Conservation (phyloP, 164 flowering plant species). For the Nymphaea thermarum region DNA sequence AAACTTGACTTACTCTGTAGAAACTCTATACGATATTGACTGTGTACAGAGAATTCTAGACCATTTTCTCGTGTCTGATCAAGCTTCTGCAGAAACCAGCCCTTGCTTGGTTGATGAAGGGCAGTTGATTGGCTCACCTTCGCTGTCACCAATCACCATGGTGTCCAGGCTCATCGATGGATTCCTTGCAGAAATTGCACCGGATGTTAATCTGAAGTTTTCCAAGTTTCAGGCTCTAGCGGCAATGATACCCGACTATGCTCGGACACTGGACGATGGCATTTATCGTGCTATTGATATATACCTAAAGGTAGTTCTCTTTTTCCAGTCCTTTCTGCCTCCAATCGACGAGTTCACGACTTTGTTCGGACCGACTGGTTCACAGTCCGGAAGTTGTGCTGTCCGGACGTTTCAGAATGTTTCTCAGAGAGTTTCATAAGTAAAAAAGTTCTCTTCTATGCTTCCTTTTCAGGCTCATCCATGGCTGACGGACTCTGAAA, state of each 20-base stretch:
- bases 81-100: constrained; percentile 14
- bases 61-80: constrained; percentile 39
- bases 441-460: too few relatives aligned
- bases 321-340: too few relatives aligned
- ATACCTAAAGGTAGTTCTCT: constrained; percentile 54
- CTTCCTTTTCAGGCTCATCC: constrained; percentile 28
- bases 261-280: constrained; percentile 66
- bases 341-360: too few relatives aligned
- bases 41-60: constrained; percentile 67
- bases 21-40: constrained; percentile 65
- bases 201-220: constrained; percentile 58
- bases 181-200: constrained; percentile 70
- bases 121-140: constrained; percentile 33
- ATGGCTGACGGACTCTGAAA: constrained; percentile 53
- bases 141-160: constrained; percentile 46
- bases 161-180: constrained; percentile 69
- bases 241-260: constrained; percentile 63
- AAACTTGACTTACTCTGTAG: constrained; percentile 47
- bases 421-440: too few relatives aligned
- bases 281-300: constrained; percentile 75
- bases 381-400: too few relatives aligned
- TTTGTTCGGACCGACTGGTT: too few relatives aligned
- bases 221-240: constrained; percentile 63
- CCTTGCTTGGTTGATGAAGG: constrained; percentile 35
- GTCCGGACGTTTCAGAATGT: too few relatives aligned